phyloP scores from a whole-genome alignment of 2,329 filamentous ascomycete genomes.

The Ophiostoma australiae region DNA sequence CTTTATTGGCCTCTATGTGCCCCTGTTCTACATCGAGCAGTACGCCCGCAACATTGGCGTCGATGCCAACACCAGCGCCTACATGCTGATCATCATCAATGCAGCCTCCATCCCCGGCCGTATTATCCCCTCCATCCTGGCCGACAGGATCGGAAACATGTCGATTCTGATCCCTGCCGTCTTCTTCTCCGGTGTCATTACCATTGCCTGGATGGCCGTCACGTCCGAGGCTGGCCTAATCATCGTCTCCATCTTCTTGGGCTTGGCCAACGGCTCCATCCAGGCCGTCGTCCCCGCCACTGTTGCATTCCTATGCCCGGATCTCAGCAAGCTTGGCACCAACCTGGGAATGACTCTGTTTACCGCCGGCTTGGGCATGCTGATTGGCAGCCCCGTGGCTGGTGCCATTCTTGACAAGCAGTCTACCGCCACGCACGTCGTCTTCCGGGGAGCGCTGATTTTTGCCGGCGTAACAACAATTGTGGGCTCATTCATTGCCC shows the following conservation, averaged over 20 bases:
- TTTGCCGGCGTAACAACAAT: constrained; percentile 21
- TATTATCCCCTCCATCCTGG: constrained; percentile 21
- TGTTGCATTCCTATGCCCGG: constrained; percentile 36
- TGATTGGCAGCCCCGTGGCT: constrained; percentile 48
- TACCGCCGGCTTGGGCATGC: constrained; percentile 43
- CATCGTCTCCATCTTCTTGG: constrained; percentile 35
- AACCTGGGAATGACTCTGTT: constrained; percentile 42
- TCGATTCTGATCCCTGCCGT: constrained; percentile 20
- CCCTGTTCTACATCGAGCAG: constrained; percentile 24
- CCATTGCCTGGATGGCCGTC: constrained; percentile 31
- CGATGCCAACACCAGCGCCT: constrained; percentile 18
- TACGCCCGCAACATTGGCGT: constrained; percentile 18
- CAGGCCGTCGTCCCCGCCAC: constrained; percentile 40
- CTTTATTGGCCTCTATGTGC: constrained; percentile 23
- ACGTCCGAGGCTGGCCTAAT: constrained; percentile 31
- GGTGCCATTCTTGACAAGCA: constrained; percentile 39
- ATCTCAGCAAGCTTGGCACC: constrained; percentile 38
- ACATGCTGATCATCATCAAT: constrained; percentile 25
- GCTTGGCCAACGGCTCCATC: constrained; percentile 33
- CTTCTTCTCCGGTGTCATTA: constrained; percentile 19
- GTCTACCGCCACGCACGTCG: not conserved
- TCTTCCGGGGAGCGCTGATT: constrained; percentile 19
- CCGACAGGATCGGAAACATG: constrained; percentile 23
- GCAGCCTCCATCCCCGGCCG: constrained; percentile 24
- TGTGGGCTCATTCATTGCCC: constrained; percentile 11